These are phyloP conservation scores for Geranium incanum DNA, from an alignment of 441 rosid genomes.

Conservation along the genomic window DNA sequence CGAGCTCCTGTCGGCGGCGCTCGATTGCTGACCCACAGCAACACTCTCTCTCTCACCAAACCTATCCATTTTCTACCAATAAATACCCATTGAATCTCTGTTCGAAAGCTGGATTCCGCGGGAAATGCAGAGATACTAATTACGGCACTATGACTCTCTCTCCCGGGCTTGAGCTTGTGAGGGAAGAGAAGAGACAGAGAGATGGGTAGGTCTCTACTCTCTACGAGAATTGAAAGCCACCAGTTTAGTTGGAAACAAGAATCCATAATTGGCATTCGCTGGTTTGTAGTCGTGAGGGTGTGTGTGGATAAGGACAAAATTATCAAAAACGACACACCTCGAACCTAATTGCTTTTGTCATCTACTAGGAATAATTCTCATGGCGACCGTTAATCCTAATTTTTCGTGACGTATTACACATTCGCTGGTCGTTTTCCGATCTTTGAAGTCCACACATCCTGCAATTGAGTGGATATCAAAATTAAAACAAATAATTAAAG, in stretches of 20 bases:
- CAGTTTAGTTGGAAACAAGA: background rate
- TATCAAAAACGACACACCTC: conserved; percentile 17
- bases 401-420: conserved; percentile 19
- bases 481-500: background rate
- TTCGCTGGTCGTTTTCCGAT: background rate
- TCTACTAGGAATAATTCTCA: conserved; percentile 18
- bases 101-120: conserved; percentile 24
- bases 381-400: conserved; percentile 26
- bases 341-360: conserved; percentile 15
- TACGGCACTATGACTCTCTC: too few species aligned
- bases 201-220: conserved; percentile 13
- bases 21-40: conserved; percentile 29
- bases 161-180: background rate
- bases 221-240: conserved; percentile 30
- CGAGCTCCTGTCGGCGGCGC: background rate
- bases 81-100: background rate
- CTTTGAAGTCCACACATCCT: background rate
- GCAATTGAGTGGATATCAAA: background rate
- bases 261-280: background rate
- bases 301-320: conserved; percentile 25
- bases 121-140: conserved; percentile 27
- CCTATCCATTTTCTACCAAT: conserved; percentile 28
- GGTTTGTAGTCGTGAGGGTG: too few species aligned
- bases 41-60: conserved; percentile 32
- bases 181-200: conserved; percentile 16